Base-by-base conservation (phyloP, 257 asterid species). In the Capsicum pubescens region DNA sequence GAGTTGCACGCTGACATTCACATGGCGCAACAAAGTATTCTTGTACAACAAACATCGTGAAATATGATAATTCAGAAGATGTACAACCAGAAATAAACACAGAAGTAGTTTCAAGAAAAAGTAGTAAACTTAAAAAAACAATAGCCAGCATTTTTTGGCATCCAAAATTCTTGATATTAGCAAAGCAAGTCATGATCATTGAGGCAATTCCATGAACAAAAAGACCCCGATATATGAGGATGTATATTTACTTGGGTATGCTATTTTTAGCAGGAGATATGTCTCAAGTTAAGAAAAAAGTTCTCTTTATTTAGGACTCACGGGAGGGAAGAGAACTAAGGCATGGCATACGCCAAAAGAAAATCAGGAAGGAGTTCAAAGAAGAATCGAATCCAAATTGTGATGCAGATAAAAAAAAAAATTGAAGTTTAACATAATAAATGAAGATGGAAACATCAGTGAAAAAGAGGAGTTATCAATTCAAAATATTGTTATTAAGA, bases 391-490 rank as follows among this genome's bases (percentile, higher is more conserved):
- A 70, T 82, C 63, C 19, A 36, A 46, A n/a, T 72, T 32, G 48
- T n/a, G 35, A 36, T 19, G 58, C 5, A n/a, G 84, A 83, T 44
- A 61, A 19, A 26, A 1, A 39, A 39, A 39, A 19, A 26, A 63
- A 35, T 64, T 84, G 77, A 80, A 64, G 12, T 70, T 17, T 59
- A 60, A 80, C 63, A 70, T 9, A 57, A 85, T 85, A 72, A 81
- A 56, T 87, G 85, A 81, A 63, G 86, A 83, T 82, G 86, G 71
- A 71, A 81, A 60, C 59, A 71, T 81, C 81, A 82, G 79, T 39
- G 84, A 61, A 12, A 15, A 69, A 36, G 64, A 61, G 61, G 85
- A 87, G 56, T 64, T 84, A 58, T 57, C 80, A 67, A 77, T 77
- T 83, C 52, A 72, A 59, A 50, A 64, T 79, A 50, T 8, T 69